Conservation (phyloP, 345 rosid genomes). For the Syzygium oleosum region DNA sequence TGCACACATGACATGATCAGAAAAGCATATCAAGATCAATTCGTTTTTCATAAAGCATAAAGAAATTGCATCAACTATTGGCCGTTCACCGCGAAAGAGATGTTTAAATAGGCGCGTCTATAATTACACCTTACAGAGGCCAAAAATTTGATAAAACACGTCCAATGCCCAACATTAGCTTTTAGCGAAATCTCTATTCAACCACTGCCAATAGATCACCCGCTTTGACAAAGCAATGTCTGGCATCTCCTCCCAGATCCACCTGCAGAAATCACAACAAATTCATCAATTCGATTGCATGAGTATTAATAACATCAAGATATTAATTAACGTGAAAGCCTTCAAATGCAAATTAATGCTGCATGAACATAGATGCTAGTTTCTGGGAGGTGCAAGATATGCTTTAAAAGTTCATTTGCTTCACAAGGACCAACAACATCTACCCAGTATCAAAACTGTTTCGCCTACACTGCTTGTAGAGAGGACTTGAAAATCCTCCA, state of each 20-base stretch:
- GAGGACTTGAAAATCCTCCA: not conserved
- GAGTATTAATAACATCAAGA: not conserved
- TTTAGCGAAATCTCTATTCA: slow-evolving; percentile 21
- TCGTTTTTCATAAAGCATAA: not conserved
- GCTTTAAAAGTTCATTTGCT: not conserved
- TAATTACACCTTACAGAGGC: not conserved
- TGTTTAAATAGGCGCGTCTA: not conserved
- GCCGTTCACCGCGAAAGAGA: not conserved
- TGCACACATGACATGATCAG: not conserved
- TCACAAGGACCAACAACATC: not conserved
- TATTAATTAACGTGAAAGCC: not conserved
- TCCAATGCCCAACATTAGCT: not conserved
- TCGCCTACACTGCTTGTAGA: not conserved
- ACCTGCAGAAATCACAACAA: slow-evolving; percentile 24
- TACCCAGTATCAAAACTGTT: not conserved
- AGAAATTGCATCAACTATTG: not conserved
- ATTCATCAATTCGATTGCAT: not conserved
- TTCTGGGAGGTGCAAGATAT: not conserved
- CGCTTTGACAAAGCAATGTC: slow-evolving; percentile 74
- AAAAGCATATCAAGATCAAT: not conserved
- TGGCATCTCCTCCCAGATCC: slow-evolving; percentile 63
- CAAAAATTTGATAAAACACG: not conserved
- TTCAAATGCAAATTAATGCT: not conserved
- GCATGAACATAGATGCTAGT: not conserved
- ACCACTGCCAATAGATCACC: slow-evolving; percentile 82